Conservation (phyloP, 768 basidiomycete genomes). For the Tulasnella sp. region DNA sequence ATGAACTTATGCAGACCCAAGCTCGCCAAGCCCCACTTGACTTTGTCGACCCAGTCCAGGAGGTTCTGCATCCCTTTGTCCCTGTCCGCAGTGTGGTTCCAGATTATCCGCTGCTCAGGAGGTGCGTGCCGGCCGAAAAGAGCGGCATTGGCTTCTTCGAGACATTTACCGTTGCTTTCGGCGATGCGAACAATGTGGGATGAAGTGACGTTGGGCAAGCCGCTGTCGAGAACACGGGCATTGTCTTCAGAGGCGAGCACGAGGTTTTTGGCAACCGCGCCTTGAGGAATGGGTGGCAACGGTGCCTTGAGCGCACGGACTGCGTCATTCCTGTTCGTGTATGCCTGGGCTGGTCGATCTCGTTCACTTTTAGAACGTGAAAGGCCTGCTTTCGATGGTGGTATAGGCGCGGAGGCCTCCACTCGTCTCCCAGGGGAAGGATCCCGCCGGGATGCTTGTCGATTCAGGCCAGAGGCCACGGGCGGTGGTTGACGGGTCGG, state of each 20-base stretch:
- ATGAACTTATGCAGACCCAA: constrained; percentile 25
- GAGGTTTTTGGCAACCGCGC: constrained; percentile 24
- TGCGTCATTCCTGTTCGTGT: constrained; percentile 6
- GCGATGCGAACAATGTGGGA: constrained; percentile 19
- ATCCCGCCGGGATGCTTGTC: background rate
- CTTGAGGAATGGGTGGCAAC: constrained; percentile 17
- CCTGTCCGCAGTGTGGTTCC: constrained; percentile 14
- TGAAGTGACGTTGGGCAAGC: constrained; percentile 21
- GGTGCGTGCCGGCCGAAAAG: constrained; percentile 21
- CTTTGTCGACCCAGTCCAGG: constrained; percentile 22
- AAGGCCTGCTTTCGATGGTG: background rate
- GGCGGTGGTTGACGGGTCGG: constrained; percentile 11
- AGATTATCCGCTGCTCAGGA: constrained; percentile 2
- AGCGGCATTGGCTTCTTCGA: constrained; percentile 13
- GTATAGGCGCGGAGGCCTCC: background rate
- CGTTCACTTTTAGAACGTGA: constrained; percentile 23
- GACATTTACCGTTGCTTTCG: constrained; percentile 17
- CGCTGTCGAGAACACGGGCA: constrained; percentile 12
- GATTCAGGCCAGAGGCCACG: background rate
- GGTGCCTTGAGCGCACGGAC: constrained; percentile 20
- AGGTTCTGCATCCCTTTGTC: constrained; percentile 14
- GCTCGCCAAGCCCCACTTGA: constrained; percentile 24
- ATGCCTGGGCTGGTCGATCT: background rate
- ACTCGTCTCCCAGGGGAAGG: background rate
- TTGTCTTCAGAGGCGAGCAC: constrained; percentile 8